Evolutionary conservation across 2,329 filamentous ascomycete genomes (phyloP).

Genomic region (Xylariaceae sp.): DNA sequence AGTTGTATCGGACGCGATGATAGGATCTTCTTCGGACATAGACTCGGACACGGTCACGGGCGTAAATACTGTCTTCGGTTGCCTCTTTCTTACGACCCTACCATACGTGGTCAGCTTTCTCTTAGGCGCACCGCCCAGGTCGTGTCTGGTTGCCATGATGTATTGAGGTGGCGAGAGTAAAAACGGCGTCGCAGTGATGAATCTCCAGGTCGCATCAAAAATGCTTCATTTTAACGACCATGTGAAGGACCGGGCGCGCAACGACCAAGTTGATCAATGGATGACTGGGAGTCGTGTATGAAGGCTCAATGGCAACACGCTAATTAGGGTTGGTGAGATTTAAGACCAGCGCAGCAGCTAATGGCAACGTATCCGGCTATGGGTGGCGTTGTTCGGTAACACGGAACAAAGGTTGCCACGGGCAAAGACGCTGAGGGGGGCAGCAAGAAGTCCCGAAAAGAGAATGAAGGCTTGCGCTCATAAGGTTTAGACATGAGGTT

Average conservation of each 20-base stretch:
- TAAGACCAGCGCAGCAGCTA: too few species aligned
- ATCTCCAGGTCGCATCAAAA: conserved; percentile 13
- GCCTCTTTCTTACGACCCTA: conserved; percentile 35
- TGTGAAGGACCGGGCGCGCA: conserved; percentile 1
- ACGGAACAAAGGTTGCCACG: too few species aligned
- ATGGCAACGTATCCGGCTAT: too few species aligned
- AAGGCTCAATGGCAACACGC: conserved; percentile 13
- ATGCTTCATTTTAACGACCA: conserved; percentile 33
- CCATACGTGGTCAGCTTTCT: conserved; percentile 39
- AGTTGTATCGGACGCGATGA: conserved; percentile 30
- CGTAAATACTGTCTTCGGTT: conserved; percentile 34
- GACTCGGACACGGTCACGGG: conserved; percentile 35
- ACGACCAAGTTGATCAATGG: conserved; percentile 1
- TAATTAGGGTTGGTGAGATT: too few species aligned
- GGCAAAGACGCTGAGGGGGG: too few species aligned
- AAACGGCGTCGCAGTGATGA: background rate
- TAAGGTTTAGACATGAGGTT: too few species aligned
- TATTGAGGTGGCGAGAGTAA: conserved; percentile 10
- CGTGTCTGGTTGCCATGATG: conserved; percentile 35
- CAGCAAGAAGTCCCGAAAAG: too few species aligned
- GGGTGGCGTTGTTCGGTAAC: too few species aligned
- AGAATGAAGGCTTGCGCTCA: too few species aligned
- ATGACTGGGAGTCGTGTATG: background rate
- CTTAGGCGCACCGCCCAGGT: conserved; percentile 37
- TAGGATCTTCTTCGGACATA: conserved; percentile 38